Evolutionary conservation across 192 early-diverging fungal genomes (phyloP).

Genomic region (Ambispora gerdemannii): DNA sequence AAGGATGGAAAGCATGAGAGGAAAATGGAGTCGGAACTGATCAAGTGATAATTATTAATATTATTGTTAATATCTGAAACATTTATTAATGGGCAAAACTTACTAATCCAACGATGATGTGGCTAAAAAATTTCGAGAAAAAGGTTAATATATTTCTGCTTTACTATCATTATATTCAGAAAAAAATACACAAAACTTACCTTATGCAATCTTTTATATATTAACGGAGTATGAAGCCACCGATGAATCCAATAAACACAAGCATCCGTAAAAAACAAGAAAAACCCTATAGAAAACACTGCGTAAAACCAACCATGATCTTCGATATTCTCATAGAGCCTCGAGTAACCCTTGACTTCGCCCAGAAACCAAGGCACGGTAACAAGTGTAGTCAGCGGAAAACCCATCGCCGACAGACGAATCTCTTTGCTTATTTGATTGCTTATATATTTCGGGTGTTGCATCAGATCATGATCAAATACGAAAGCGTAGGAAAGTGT

Average conservation of each 20-base stretch:
- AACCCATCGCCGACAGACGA: constrained; percentile 65
- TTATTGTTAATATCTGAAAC: not conserved
- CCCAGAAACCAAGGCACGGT: constrained; percentile 91
- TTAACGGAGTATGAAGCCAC: constrained; percentile 78
- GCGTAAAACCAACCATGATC: constrained; percentile 75
- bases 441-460: constrained; percentile 90
- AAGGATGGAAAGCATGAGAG: constrained; percentile 90
- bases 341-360: constrained; percentile 86
- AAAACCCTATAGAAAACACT: constrained; percentile 59
- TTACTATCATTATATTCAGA: no score
- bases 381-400: constrained; percentile 77
- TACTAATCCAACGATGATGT: constrained; percentile 31
- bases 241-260: constrained; percentile 98
- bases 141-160: not conserved
- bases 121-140: constrained; percentile 8
- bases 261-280: constrained; percentile 92
- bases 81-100: not conserved
- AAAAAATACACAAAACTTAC: constrained; percentile 32
- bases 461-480: constrained; percentile 85
- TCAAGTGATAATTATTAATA: not conserved
- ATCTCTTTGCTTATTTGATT: constrained; percentile 92
- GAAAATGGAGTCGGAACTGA: constrained; percentile 92
- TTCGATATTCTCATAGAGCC: constrained; percentile 60
- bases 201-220: constrained; percentile 91
- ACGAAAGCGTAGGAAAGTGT: constrained; percentile 77